Evolutionary conservation across 2,329 filamentous ascomycete species (phyloP), one percentile per base, ranked within the genome.

Genomic region (Diaporthe vexans): DNA sequence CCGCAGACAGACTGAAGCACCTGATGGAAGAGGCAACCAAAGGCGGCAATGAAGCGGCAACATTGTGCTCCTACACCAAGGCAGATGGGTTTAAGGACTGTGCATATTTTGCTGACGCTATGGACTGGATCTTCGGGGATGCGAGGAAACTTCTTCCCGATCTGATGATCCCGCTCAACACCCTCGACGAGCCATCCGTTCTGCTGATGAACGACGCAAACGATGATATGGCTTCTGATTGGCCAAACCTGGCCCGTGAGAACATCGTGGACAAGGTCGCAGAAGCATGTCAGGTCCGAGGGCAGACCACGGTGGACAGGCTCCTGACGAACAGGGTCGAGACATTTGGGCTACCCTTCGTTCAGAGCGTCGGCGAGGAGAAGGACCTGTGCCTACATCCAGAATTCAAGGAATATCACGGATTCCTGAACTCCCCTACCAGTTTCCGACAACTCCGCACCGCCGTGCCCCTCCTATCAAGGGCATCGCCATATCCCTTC

Each of bases 181-280:
- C 85, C 52, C 79, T 88, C 4, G 87, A 89, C 68, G 86, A 89
- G 75, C 86, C 87, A 1, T 79, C 83, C 4, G 83, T 87, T 4
- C 13, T 88, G 24, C 56, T 83, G 11, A 81, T 81, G 0, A 75
- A 77, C 0, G 26, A 46, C 86, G 24, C 33, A 13, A 40, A 17
- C 7, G 69, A 71, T 21, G 29, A 52, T 7, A 40, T 59, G 48
- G 43, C 43, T n/a, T 61, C 58, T 24, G 56, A 52, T 5, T 71
- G 69, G 69, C 69, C 56, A 17, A 52, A 61, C 10, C 57, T 71
- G 10, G 56, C 69, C 29, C 54, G 11, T 13, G 0, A 85, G 82
- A 0, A 77, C 74, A 6, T 76, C 68, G 10, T 87, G 84, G 71
- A 59, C 48, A 7, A 67, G 58, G 17, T 57, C 0, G 8, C 65